Evolutionary conservation across 2,329 filamentous ascomycete genomes (phyloP).

Genomic region (Huntiella bhutanensis): DNA sequence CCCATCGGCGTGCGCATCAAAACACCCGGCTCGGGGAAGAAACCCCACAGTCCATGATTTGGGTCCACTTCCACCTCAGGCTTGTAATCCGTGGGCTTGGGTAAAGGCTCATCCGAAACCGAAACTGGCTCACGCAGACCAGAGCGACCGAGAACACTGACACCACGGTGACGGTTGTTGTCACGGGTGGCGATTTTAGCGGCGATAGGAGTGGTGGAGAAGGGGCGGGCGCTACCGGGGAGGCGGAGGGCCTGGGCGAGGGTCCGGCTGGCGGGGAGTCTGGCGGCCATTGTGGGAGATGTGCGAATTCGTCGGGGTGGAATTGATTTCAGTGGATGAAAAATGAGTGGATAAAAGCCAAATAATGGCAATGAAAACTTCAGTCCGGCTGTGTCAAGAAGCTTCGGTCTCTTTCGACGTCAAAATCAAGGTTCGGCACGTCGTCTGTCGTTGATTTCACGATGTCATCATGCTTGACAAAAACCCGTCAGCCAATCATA

Average conservation of each 20-base stretch:
- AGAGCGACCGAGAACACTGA: constrained; percentile 62
- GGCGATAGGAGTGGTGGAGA: constrained; percentile 36
- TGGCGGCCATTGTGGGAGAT: neutral
- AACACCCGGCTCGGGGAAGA: constrained; percentile 57
- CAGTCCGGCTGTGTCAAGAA: no score
- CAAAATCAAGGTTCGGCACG: neutral
- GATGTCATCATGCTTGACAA: constrained; percentile 2
- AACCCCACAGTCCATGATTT: constrained; percentile 79
- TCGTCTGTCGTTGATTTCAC: neutral
- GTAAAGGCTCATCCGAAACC: constrained; percentile 52
- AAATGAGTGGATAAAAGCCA: neutral
- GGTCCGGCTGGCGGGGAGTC: neutral
- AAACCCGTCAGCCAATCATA: constrained; percentile 1
- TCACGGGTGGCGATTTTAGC: constrained; percentile 40
- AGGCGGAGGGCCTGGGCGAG: neutral
- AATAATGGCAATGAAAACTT: neutral
- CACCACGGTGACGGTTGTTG: constrained; percentile 60
- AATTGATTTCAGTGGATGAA: neutral
- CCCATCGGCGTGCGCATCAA: constrained; percentile 55
- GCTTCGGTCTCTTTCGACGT: neutral
- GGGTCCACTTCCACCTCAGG: constrained; percentile 41
- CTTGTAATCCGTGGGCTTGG: constrained; percentile 48
- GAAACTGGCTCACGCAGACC: constrained; percentile 58
- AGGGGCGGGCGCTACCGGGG: constrained; percentile 14
- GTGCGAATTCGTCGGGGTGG: neutral